phyloP scores from a whole-genome alignment of 192 early-diverging fungal species.

The Fimicolochytrium jonesii region DNA sequence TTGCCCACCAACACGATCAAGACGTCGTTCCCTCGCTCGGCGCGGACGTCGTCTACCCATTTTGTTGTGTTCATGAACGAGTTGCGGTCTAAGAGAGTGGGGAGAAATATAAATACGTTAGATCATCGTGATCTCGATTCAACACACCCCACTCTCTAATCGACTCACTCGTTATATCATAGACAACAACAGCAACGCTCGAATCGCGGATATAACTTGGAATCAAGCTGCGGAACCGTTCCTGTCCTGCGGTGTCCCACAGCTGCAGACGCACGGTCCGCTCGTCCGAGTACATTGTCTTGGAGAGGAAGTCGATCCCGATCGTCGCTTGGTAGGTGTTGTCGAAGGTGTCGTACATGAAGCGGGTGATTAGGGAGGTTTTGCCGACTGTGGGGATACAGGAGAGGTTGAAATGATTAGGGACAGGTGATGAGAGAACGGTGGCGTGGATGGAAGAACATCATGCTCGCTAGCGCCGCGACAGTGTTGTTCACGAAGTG shows the following conservation, averaged over 20 bases:
- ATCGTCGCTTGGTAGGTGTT: constrained; percentile 98
- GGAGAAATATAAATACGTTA: not conserved
- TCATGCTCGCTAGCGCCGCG: no score
- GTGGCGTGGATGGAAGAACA: no score
- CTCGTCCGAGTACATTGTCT: constrained; percentile 99
- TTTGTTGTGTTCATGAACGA: constrained; percentile 96
- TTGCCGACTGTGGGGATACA: constrained; percentile 91
- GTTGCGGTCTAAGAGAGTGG: constrained; percentile 67
- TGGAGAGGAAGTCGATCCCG: constrained; percentile 98
- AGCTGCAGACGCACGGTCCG: constrained; percentile 95
- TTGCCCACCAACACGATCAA: constrained; percentile 98
- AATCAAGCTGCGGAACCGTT: constrained; percentile 95
- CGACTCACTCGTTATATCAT: constrained; percentile 88
- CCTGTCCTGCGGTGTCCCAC: constrained; percentile 99
- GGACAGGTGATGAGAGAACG: no score
- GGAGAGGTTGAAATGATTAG: no score
- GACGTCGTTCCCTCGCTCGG: constrained; percentile 96
- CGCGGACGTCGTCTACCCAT: constrained; percentile 99
- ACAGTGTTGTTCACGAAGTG: no score
- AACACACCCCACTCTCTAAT: not conserved
- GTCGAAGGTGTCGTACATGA: constrained; percentile 99
- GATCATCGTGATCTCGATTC: not conserved
- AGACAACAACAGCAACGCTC: constrained; percentile 94
- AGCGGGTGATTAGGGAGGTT: constrained; percentile 97
- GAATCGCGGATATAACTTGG: constrained; percentile 99